Evolutionary conservation across 768 basidiomycete genomes (phyloP), one percentile per base, ranked within the genome.

Genomic region (Suillus luteus): DNA sequence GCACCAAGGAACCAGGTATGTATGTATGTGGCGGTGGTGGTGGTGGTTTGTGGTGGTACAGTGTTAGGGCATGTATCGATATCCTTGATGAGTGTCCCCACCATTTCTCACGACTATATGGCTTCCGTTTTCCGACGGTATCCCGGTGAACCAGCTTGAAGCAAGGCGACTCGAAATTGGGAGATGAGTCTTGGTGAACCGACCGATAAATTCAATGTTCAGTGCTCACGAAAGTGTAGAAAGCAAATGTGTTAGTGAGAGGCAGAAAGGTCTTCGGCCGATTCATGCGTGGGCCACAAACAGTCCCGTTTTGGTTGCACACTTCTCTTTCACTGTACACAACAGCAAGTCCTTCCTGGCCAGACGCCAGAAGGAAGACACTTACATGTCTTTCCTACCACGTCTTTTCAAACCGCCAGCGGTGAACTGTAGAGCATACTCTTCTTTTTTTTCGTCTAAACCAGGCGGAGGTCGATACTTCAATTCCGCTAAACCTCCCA

Each of bases 401-500:
- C 84, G 85, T 60, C 71, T 87, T 59, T 73, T 86, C 54, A 83
- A 77, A 59, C 77, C 80, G 66, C 60, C 79, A 35, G 82, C 81
- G 55, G 79, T 81, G 24, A 76, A 81, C 17, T 78, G 83, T 55
- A 83, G 91, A 71, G 74, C 85, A 11, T 92, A 91, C 67, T 93
- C 89, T 7, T 92, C 91, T 1, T 88, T 89, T 68, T 93, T 91
- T 78, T 91, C 89, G 14, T 89, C 88, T 33, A 91, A 90, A 70
- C 80, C 89, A 1, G 91, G 91, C 3, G 91, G 91, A 22, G 83
- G 82, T 24, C 83, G 91, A 37, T 90, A 87, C 69, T 90, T 92
- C 75, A 87, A 89, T 64, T 86, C 91, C 5, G 77, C 90, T 9
- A 93, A 92, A 73, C 80, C 88, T 19, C 82, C 86, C 62, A 83